Evolutionary conservation across 2,329 filamentous ascomycete species (phyloP).

Genomic region (Botrytis deweyae): DNA sequence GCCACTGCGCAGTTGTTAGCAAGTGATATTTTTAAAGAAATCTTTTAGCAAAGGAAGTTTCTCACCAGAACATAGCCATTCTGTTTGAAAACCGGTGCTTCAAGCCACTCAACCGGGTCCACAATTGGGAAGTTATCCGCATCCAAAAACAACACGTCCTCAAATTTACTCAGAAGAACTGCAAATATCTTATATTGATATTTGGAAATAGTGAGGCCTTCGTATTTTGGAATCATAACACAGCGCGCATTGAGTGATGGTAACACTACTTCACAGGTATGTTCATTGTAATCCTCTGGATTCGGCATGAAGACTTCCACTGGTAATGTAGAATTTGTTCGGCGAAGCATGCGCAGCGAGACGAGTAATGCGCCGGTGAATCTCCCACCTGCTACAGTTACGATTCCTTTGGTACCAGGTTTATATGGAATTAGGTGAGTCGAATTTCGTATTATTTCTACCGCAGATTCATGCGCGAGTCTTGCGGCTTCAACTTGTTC

Average conservation of each 20-base stretch:
- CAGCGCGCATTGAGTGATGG: constrained; percentile 43
- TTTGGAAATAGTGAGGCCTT: constrained; percentile 41
- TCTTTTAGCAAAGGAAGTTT: neutral
- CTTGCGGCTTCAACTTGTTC: neutral
- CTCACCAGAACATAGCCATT: constrained; percentile 42
- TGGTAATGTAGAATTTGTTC: constrained; percentile 42
- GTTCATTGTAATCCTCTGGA: constrained; percentile 40
- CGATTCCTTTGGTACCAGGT: constrained; percentile 40
- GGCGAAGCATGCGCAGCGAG: constrained; percentile 43
- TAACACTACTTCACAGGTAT: constrained; percentile 42
- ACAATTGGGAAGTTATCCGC: constrained; percentile 47
- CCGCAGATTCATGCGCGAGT: neutral
- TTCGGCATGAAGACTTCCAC: constrained; percentile 45
- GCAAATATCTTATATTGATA: constrained; percentile 51
- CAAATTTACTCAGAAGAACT: constrained; percentile 50
- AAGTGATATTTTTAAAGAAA: neutral
- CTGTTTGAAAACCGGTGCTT: constrained; percentile 43
- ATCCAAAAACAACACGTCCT: constrained; percentile 50
- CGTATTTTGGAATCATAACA: constrained; percentile 44
- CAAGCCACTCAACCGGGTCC: constrained; percentile 45
- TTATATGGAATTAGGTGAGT: constrained; percentile 8
- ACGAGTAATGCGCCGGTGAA: constrained; percentile 43
- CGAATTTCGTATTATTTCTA: neutral
- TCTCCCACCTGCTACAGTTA: constrained; percentile 43
- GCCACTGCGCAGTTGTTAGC: constrained; percentile 40